Percentiles rank a stretch among this genome's conserved stretches.
phyloP scores from a whole-genome alignment of 371 early-diverging fungal species.

The Syncephalastrum sp. region DNA sequence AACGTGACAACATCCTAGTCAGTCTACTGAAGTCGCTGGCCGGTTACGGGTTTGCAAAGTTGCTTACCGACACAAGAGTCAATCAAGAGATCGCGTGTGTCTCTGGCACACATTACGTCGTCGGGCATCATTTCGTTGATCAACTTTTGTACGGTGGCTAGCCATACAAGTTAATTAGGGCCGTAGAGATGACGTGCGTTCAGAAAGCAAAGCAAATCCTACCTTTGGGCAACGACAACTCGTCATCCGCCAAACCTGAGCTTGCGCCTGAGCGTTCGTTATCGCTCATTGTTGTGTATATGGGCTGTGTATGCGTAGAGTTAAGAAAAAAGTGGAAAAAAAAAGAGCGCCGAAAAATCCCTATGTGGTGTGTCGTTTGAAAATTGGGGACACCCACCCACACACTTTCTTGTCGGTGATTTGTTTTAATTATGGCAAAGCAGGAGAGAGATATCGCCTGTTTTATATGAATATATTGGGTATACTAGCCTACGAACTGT shows the following conservation, averaged over 20 bases:
- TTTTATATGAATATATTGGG: no score
- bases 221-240: constrained; percentile 88
- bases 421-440: neutral
- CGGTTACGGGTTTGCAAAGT: neutral
- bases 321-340: constrained; percentile 7
- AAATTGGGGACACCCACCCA: neutral
- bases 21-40: no score
- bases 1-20: neutral
- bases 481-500: no score
- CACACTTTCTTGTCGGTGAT: neutral
- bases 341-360: neutral
- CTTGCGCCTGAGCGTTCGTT: constrained; percentile 61
- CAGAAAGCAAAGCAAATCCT: constrained; percentile 5
- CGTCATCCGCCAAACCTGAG: constrained; percentile 59
- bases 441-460: no score
- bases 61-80: constrained; percentile 90
- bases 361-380: neutral
- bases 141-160: constrained; percentile 97
- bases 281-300: constrained; percentile 65
- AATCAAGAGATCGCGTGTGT: constrained; percentile 91
- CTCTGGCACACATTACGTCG: constrained; percentile 90
- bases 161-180: neutral
- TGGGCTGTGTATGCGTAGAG: neutral
- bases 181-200: neutral
- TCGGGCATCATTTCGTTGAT: constrained; percentile 94